These are phyloP conservation scores for Trametes gibbosa DNA, from an alignment of 768 basidiomycete genomes.

Conservation along the genomic window DNA sequence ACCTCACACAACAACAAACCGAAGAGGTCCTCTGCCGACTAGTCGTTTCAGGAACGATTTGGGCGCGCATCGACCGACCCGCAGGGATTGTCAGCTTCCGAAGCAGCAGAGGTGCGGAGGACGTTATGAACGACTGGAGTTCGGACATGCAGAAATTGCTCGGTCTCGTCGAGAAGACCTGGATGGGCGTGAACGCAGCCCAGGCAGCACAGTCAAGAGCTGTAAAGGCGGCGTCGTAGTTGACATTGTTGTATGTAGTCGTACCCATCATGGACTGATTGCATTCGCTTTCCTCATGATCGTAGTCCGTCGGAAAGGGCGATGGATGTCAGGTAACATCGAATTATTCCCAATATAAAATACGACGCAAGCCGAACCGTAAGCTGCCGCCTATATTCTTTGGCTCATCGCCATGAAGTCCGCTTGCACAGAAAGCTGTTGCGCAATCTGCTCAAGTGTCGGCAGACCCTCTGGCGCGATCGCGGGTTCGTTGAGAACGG, in stretches of 20 bases:
- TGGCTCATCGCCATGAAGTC: conserved; percentile 4
- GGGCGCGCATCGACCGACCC: conserved; percentile 92
- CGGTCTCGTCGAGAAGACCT: conserved; percentile 94
- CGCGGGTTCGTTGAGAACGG: conserved; percentile 45
- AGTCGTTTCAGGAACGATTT: conserved; percentile 89
- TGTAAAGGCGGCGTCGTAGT: conserved; percentile 38
- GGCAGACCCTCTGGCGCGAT: conserved; percentile 20
- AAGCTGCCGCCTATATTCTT: neutral
- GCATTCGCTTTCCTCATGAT: neutral
- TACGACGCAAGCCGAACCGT: neutral
- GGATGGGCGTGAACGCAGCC: conserved; percentile 94
- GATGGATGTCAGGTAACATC: neutral
- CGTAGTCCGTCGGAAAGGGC: neutral
- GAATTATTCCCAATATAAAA: conserved; percentile 7
- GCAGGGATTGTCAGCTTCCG: conserved; percentile 87
- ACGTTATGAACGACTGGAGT: conserved; percentile 98
- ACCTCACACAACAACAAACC: conserved; percentile 76
- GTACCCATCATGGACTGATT: conserved; percentile 18
- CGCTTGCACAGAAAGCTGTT: neutral
- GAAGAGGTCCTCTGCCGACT: conserved; percentile 87
- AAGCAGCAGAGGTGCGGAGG: conserved; percentile 78
- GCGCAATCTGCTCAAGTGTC: conserved; percentile 2
- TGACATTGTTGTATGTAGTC: conserved; percentile 21
- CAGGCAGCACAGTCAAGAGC: conserved; percentile 74
- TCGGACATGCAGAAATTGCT: conserved; percentile 93